These are phyloP conservation scores for Acmispon strigosus DNA, from an alignment of 306 rosid genomes.

Conservation along the genomic window DNA sequence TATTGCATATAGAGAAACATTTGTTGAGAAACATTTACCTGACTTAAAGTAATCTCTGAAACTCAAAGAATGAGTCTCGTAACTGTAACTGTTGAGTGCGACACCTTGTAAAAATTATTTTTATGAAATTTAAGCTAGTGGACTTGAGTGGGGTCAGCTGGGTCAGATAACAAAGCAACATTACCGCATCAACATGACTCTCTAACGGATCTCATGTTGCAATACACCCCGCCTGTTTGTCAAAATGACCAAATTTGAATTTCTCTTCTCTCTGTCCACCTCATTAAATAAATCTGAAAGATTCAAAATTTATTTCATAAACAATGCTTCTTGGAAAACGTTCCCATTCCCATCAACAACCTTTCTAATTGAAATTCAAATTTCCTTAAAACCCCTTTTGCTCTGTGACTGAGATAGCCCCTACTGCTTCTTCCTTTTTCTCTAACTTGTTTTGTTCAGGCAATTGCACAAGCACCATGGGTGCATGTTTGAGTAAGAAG, in stretches of 20 bases:
- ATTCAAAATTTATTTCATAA: constrained; percentile 14
- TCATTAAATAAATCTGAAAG: constrained; percentile 16
- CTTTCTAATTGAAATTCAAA: constrained; percentile 31
- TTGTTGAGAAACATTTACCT: too few relatives aligned
- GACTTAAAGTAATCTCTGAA: too few relatives aligned
- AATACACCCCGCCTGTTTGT: neutral
- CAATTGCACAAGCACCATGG: constrained; percentile 41
- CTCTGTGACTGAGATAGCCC: neutral
- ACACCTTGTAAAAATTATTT: too few relatives aligned
- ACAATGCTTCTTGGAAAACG: constrained; percentile 36
- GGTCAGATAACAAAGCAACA: neutral
- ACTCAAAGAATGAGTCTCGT: too few relatives aligned
- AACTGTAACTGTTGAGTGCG: too few relatives aligned
- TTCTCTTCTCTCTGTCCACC: neutral
- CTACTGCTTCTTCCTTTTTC: neutral
- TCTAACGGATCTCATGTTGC: constrained; percentile 11
- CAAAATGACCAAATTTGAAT: constrained; percentile 49
- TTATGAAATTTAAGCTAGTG: constrained; percentile 13
- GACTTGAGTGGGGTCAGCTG: constrained; percentile 21
- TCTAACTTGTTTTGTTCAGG: neutral
- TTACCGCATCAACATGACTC: neutral
- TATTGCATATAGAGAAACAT: too few relatives aligned
- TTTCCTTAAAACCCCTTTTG: neutral
- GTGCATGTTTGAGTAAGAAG: constrained; percentile 90
- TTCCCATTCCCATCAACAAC: constrained; percentile 9